Evolutionary conservation across 768 basidiomycete species (phyloP), one percentile per base, ranked within the genome.

Genomic region (Psilocybe cubensis): DNA sequence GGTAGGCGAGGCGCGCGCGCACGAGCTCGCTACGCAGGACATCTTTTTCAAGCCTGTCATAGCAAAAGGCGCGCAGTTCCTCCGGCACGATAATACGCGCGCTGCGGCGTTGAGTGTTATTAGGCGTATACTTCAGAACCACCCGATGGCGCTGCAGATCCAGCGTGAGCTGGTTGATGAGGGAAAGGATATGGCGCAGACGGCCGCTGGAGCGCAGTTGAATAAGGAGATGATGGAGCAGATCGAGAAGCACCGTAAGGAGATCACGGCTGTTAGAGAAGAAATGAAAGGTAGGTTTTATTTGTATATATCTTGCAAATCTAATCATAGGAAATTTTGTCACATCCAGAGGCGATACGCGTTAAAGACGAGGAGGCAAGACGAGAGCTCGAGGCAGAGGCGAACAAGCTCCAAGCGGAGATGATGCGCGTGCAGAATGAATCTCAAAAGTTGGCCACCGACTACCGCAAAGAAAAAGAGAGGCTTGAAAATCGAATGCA

Each of bases 151-250:
- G 2, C 70, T 86, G 2, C 75, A 73, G 18, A 83, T 87, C 52
- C 85, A 86, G 62, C 65, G 69, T 12, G 84, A 87, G 64, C 68
- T 85, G 11, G 79, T 86, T 4, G 79, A 80, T 58, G 70, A 82
- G 63, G 71, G 71, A 47, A 79, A 76, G 49, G 72, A 77, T 35
- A 74, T 86, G 17, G 70, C 75, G 1, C 68, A 84, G 48, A 85
- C 86, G 0, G 68, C 74, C 1, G 85, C 84, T 1, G 84, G 83
- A 1, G 72, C 68, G 11, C 84, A 83, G 62, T 73, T 87, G 23
- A 76, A 74, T 51, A 73, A 74, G 14, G 83, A 83, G 33, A 60
- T 83, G 7, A 72, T 73, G 54, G 75, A 73, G 48, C 79, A 82
- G 67, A 71, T 75, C 14, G 61, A 74, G 52, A 73, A 74, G 42